Evolutionary conservation across 148 eudicot species (phyloP).

Genomic region (Camellia lanceoleosa): DNA sequence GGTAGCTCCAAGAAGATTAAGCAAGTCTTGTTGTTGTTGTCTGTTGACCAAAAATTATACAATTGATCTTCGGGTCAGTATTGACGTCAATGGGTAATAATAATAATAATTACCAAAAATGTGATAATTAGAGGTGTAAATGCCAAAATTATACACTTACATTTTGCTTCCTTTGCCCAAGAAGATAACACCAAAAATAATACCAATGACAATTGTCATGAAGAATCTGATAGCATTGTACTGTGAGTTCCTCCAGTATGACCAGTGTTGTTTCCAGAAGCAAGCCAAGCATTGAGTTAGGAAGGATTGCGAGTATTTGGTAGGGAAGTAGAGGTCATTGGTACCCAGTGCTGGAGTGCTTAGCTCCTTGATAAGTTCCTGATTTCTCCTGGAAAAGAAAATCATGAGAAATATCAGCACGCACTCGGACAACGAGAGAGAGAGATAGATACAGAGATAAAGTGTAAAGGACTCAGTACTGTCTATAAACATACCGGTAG

Average conservation of each 20-base stretch:
- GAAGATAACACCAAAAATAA: slow-evolving; percentile 15
- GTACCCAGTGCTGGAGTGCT: slow-evolving; percentile 24
- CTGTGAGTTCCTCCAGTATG: slow-evolving; percentile 19
- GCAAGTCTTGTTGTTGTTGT: slow-evolving; percentile 2
- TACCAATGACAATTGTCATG: slow-evolving; percentile 14
- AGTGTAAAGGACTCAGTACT: neutral
- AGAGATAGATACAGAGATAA: neutral
- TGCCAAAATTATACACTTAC: neutral
- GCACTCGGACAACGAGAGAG: neutral
- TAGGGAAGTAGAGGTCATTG: slow-evolving; percentile 24
- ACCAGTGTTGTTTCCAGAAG: slow-evolving; percentile 29
- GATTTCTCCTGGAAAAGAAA: slow-evolving; percentile 25
- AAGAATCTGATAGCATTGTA: slow-evolving; percentile 12
- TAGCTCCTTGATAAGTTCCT: slow-evolving; percentile 21
- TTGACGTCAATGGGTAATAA: neutral
- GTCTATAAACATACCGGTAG: slow-evolving; percentile 3
- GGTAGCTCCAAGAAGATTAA: slow-evolving; percentile 16
- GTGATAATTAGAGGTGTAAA: too few species aligned
- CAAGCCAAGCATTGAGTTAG: slow-evolving; percentile 25
- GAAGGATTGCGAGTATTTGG: slow-evolving; percentile 21
- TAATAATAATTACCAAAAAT: too few species aligned
- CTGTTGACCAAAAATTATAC: neutral
- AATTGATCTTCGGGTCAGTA: neutral
- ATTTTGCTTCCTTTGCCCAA: slow-evolving; percentile 6
- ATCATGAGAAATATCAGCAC: neutral